A percentile compares a stretch with the other conserved stretches of the same genome.
Evolutionary conservation across 768 basidiomycete species (phyloP).

Genomic region (Xerocomellus chrysenteron): DNA sequence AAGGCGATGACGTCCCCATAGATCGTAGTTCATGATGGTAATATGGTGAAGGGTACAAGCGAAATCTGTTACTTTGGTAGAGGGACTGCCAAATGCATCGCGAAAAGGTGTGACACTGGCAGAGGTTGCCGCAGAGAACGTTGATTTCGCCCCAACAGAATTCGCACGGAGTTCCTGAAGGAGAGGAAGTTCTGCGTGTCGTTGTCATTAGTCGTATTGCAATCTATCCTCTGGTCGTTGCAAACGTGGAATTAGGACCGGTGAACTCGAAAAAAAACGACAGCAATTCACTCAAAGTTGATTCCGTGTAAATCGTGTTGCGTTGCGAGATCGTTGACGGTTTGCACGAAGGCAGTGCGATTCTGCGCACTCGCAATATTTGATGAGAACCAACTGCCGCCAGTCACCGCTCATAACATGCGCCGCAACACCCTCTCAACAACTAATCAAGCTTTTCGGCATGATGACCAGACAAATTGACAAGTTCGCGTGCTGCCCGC

Average conservation of each 20-base stretch:
- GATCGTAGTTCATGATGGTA: slow-evolving; percentile 63
- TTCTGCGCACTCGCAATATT: slow-evolving; percentile 48
- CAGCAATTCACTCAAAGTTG: slow-evolving; percentile 22
- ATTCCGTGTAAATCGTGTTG: slow-evolving; percentile 36
- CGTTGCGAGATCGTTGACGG: slow-evolving; percentile 52
- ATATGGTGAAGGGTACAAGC: slow-evolving; percentile 65
- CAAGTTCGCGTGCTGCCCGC: slow-evolving; percentile 35
- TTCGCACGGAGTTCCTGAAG: slow-evolving; percentile 59
- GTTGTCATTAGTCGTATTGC: slow-evolving; percentile 52
- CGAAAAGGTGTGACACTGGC: slow-evolving; percentile 66
- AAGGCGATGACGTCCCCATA: slow-evolving; percentile 46
- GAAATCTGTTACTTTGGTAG: slow-evolving; percentile 68
- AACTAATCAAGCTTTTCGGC: not conserved
- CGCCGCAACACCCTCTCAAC: slow-evolving; percentile 49
- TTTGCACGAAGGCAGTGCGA: slow-evolving; percentile 59
- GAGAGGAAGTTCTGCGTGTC: slow-evolving; percentile 75
- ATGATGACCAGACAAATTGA: slow-evolving; percentile 11
- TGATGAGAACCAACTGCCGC: slow-evolving; percentile 48
- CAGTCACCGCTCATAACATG: slow-evolving; percentile 62
- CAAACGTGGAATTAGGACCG: not conserved
- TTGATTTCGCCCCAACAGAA: slow-evolving; percentile 45
- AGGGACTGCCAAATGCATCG: slow-evolving; percentile 55
- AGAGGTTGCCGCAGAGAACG: slow-evolving; percentile 68
- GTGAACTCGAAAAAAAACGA: not conserved
- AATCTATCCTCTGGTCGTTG: slow-evolving; percentile 56